phyloP scores from a whole-genome alignment of 2,329 filamentous ascomycete genomes.

The Ophiocordyceps camponoti-leonardi region DNA sequence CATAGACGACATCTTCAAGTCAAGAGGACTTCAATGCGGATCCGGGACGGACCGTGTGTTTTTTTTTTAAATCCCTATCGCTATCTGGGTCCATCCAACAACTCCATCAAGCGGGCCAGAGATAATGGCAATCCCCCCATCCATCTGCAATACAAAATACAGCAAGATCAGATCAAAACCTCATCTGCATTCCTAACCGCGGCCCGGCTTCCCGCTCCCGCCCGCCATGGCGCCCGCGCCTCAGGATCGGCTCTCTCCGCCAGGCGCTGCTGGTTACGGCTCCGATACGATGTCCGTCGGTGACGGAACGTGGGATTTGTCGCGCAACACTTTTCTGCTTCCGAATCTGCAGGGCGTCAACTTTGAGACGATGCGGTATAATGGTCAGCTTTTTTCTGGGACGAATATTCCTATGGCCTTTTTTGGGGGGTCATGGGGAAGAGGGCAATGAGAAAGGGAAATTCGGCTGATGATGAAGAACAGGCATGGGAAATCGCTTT shows the following conservation, averaged over 20 bases:
- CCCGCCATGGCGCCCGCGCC: conserved; percentile 39
- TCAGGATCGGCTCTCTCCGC: conserved; percentile 43
- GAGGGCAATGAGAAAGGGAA: too few species aligned
- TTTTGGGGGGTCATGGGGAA: too few species aligned
- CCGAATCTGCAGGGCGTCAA: conserved; percentile 63
- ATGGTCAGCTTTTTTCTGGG: conserved; percentile 36
- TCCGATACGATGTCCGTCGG: conserved; percentile 62
- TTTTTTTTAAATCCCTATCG: too few species aligned
- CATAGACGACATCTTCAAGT: too few species aligned
- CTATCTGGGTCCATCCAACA: background rate
- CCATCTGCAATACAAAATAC: background rate
- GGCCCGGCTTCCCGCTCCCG: background rate
- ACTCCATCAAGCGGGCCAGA: background rate
- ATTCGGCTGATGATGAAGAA: too few species aligned
- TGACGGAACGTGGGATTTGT: conserved; percentile 70
- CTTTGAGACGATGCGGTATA: conserved; percentile 70
- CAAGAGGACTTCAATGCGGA: too few species aligned
- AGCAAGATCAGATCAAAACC: background rate
- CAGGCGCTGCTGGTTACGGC: conserved; percentile 56
- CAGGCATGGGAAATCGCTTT: conserved; percentile 74
- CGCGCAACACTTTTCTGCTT: conserved; percentile 59
- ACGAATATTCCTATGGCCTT: background rate
- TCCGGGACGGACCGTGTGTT: too few species aligned
- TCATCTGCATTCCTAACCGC: background rate
- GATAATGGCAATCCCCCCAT: background rate